Base-by-base conservation (phyloP, 352 stramenopile genomes). In the Globisporangium orthogonon region DNA sequence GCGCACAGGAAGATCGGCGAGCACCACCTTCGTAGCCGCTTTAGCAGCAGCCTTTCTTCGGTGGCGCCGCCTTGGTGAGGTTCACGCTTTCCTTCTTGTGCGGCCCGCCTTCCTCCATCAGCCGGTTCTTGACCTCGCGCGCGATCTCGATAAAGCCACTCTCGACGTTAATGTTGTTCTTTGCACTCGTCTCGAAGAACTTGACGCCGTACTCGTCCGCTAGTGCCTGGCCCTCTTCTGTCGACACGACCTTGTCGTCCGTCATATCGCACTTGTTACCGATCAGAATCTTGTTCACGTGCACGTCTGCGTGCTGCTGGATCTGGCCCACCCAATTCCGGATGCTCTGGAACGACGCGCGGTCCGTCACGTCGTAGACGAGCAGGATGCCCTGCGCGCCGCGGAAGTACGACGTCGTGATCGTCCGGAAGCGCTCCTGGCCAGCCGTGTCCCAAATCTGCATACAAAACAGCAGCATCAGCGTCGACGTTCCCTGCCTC, bases 211-310 rank as follows among this genome's bases (percentile, higher is more conserved):
- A 98, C 71, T 98, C 87, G 63, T 96, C 83, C 55, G 94, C 94
- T 76, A 98, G 86, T 82, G 89, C 83, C 70, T 97, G 84, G 30
- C 94, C 94, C 73, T 98, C 94, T 66, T 98, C 92, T 58, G 83
- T 96, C 70, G 84, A 97, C 63, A 98, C 91, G 49, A 96, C 87
- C 77, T 98, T 98, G 70, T 98, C 94, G 66, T 98, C 91, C 51
- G 94, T 91, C 82, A 99, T 97, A 95, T 99, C 96, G 68, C 93
- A 98, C 87, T 99, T 99, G 79, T 99, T 99, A 43, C 97, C 97
- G 60, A 99, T 98, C 55, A 99, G 73, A 67, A 99, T 98, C 80
- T 99, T 99, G 87, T 99, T 99, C 15, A 99, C 97, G 74, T 98
- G 95, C 46, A 98, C 96, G 70, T 99, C 97, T 6, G 97, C 97